phyloP scores from a whole-genome alignment of 805 yeast species.

The Sungouiozyma intestinalis region DNA sequence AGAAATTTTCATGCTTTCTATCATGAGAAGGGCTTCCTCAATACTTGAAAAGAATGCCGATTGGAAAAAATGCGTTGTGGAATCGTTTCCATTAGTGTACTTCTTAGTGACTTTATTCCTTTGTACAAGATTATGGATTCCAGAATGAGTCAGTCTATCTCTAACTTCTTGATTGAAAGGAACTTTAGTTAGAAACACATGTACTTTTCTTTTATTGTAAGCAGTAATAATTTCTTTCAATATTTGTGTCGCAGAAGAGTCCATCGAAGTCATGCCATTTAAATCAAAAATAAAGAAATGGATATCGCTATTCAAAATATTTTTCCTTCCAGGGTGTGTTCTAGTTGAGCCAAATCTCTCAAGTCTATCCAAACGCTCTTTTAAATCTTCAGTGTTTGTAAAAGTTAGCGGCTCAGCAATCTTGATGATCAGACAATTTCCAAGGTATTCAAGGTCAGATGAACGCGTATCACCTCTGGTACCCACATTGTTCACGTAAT shows the following conservation, averaged over 20 bases:
- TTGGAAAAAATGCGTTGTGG: not conserved
- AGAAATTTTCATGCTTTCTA: constrained; percentile 2
- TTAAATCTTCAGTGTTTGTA: constrained; percentile 72
- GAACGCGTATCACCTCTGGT: constrained; percentile 3
- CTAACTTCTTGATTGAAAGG: constrained; percentile 40
- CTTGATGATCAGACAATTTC: constrained; percentile 67
- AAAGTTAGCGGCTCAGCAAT: constrained; percentile 85
- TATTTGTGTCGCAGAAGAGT: constrained; percentile 70
- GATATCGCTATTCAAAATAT: constrained; percentile 34
- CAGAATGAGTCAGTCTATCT: constrained; percentile 42
- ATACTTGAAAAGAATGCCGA: constrained; percentile 10
- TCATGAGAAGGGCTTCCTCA: constrained; percentile 9
- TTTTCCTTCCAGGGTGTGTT: constrained; percentile 67
- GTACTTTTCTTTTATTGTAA: constrained; percentile 45
- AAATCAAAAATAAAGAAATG: constrained; percentile 62
- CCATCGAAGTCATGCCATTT: constrained; percentile 72
- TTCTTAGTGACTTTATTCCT: not conserved
- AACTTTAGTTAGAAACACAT: constrained; percentile 52
- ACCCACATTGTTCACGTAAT: constrained; percentile 32
- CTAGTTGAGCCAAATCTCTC: constrained; percentile 68
- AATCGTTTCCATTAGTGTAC: not conserved
- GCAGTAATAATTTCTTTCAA: constrained; percentile 47
- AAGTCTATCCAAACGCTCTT: constrained; percentile 52
- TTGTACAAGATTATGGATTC: constrained; percentile 30
- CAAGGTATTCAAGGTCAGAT: constrained; percentile 36